Evolutionary conservation across 805 yeast genomes (phyloP), one percentile per base, ranked within the genome.

Genomic region (Candida jianshihensis): DNA sequence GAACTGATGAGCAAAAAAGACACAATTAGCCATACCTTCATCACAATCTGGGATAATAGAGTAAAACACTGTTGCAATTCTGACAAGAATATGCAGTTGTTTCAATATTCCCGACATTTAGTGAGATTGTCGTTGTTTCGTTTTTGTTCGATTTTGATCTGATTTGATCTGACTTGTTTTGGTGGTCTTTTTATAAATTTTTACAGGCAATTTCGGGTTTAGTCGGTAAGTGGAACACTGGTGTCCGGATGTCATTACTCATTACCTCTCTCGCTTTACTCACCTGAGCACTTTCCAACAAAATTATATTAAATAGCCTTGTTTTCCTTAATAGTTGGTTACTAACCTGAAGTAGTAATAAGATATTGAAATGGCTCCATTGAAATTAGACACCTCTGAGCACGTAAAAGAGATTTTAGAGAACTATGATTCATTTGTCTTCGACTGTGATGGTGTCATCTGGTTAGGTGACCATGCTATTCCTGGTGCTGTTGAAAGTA

Each of bases 361-460:
- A 10, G 14, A 10, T 10, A 10, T 6, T 18, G 25, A 13, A n/a
- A 46, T 37, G 19, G 36, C 35, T 10, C 48, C 85, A 8, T 47
- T 52, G 1, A 78, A 81, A 49, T 56, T 83, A 30, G 59, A 61
- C 14, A 51, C 61, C 16, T 66, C 63, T 37, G 65, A 64, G 16
- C 71, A 71, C 24, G 82, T 73, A 5, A 60, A 71, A 35, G 52
- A 61, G 7, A 62, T 92, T 32, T 60, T 92, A 9, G 73, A 70
- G 45, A 54, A 68, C 35, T 83, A 81, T 57, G 96, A 88, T 54
- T 87, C 85, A 40, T 90, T 89, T 51, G 64, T 92, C 47, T 92
- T 92, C 56, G 98, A 92, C 54, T 92, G 98, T 64, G 98, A 92
- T 28, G 98, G 98, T 22, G 98, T 92, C 5, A 67, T 92, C 40